Evolutionary conservation across 495 filamentous ascomycete species (phyloP).

Genomic region (Penicillium alfredii): DNA sequence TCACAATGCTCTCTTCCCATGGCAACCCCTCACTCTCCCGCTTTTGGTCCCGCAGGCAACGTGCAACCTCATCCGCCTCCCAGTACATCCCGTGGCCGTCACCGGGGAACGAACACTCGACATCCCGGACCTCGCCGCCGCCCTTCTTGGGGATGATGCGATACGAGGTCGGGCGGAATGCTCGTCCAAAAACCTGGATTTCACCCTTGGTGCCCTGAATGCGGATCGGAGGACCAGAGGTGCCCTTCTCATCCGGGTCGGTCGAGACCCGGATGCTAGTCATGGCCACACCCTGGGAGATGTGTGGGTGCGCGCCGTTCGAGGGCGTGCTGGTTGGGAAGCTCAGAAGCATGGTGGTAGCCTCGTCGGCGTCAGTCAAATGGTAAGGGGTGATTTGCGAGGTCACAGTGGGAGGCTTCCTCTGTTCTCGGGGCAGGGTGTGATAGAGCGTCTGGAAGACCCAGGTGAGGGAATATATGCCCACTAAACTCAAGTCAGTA

Average conservation of each 20-base stretch:
- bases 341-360: constrained; percentile 69
- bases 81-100: constrained; percentile 86
- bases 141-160: constrained; percentile 47
- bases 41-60: constrained; percentile 77
- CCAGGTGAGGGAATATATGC: constrained; percentile 89
- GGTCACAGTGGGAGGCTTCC: constrained; percentile 50
- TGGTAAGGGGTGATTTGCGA: constrained; percentile 69
- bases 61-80: constrained; percentile 87
- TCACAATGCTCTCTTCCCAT: constrained; percentile 79
- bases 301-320: constrained; percentile 26
- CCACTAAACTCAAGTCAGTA: constrained; percentile 50
- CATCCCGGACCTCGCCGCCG: constrained; percentile 45
- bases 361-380: constrained; percentile 75
- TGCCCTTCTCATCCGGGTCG: constrained; percentile 58
- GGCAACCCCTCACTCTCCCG: constrained; percentile 66
- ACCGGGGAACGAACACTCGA: constrained; percentile 58
- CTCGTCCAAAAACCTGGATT: constrained; percentile 71
- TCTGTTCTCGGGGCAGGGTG: constrained; percentile 52
- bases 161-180: constrained; percentile 64
- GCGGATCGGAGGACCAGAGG: constrained; percentile 61
- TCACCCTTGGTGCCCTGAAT: constrained; percentile 86
- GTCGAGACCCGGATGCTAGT: constrained; percentile 64
- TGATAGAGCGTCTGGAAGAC: constrained; percentile 89
- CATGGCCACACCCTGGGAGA: constrained; percentile 69
- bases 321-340: constrained; percentile 61